Percentiles rank a stretch among this genome's conserved stretches.
Evolutionary conservation across 768 basidiomycete genomes (phyloP).

Genomic region (Rhodotorula paludigena): DNA sequence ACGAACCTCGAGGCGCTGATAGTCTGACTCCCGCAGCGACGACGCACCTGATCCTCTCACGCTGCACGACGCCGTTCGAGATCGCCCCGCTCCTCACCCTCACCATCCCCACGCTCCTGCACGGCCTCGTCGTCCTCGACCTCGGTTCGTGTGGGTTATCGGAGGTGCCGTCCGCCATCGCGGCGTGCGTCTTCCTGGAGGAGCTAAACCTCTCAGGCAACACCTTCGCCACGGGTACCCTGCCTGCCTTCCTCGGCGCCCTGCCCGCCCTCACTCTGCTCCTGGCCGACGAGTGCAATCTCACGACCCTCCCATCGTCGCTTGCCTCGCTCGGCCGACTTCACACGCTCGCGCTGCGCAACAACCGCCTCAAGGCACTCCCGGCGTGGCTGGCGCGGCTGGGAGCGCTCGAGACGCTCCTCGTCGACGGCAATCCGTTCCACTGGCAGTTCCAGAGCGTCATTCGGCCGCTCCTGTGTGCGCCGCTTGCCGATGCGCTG

Average conservation of each 20-base stretch:
- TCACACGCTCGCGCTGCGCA: constrained; percentile 80
- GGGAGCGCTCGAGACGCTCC: constrained; percentile 69
- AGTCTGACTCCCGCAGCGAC: constrained; percentile 57
- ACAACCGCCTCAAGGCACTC: constrained; percentile 79
- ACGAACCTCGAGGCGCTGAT: neutral
- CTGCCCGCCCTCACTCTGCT: constrained; percentile 74
- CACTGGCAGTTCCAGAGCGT: constrained; percentile 87
- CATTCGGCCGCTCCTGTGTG: constrained; percentile 73
- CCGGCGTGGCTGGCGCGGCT: constrained; percentile 94
- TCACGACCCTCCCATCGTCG: constrained; percentile 67
- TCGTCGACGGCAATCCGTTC: constrained; percentile 94
- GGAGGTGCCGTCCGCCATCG: constrained; percentile 69
- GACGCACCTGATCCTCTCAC: constrained; percentile 87
- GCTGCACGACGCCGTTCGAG: constrained; percentile 67
- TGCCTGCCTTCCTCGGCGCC: constrained; percentile 81
- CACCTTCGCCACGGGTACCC: constrained; percentile 63
- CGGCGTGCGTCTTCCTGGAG: constrained; percentile 73
- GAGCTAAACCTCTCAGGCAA: constrained; percentile 92
- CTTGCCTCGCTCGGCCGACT: constrained; percentile 69
- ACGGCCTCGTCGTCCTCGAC: constrained; percentile 82
- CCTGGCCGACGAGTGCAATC: constrained; percentile 85
- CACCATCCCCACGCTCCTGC: constrained; percentile 65
- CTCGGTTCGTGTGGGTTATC: constrained; percentile 54
- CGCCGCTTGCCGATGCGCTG: constrained; percentile 36
- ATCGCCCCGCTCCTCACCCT: constrained; percentile 69